These are phyloP conservation scores for Psophocarpus tetragonolobus DNA, from an alignment of 306 rosid genomes.

Conservation along the genomic window DNA sequence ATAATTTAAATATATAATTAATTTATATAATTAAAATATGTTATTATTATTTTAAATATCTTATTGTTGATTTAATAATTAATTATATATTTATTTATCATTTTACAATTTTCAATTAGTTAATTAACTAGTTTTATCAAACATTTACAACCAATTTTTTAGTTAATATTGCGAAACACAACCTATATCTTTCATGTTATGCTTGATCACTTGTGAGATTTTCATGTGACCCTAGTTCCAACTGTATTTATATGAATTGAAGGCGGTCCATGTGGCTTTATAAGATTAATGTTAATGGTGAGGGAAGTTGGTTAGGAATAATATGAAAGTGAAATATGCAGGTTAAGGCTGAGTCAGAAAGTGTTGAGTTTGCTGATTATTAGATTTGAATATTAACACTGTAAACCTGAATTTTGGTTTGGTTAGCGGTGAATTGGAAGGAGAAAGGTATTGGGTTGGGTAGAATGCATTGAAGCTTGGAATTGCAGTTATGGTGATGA, in stretches of 20 bases:
- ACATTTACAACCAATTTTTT: too few species aligned
- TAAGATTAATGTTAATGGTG: neutral
- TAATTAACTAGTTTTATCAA: too few species aligned
- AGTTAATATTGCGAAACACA: too few species aligned
- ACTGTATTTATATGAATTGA: neutral
- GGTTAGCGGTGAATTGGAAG: neutral
- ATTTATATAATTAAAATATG: too few species aligned
- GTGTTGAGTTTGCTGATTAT: neutral
- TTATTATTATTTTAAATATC: too few species aligned
- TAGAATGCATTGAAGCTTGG: constrained; percentile 17
- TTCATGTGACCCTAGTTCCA: neutral
- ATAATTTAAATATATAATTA: too few species aligned
- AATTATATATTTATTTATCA: too few species aligned
- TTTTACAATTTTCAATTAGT: too few species aligned
- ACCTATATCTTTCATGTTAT: neutral
- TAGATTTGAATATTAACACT: neutral
- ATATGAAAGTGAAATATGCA: neutral
- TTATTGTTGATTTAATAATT: too few species aligned
- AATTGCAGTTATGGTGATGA: neutral
- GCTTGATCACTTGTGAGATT: neutral
- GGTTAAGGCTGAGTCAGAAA: neutral
- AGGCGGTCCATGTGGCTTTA: neutral
- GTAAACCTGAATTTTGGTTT: neutral
- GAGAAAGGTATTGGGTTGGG: neutral
- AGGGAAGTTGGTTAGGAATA: neutral